These are phyloP conservation scores for Sextonia rubra DNA, from an alignment of 164 flowering plant species.

Conservation along the genomic window DNA sequence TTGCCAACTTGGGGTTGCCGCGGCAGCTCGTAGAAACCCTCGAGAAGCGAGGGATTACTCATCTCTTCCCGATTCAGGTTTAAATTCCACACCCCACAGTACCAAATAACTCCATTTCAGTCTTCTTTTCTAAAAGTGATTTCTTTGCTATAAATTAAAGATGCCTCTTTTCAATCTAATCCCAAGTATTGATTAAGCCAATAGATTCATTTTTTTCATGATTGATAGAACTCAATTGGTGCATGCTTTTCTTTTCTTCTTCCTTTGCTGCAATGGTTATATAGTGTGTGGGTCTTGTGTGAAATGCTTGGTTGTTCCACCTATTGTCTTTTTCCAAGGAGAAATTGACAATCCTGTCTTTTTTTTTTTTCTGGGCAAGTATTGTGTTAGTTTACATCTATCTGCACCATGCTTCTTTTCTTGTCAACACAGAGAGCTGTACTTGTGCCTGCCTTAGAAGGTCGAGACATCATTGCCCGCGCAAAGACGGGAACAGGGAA, in stretches of 20 bases:
- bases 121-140: neutral
- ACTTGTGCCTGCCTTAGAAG: constrained; percentile 79
- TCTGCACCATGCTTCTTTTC: neutral
- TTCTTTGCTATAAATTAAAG: neutral
- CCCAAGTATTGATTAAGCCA: too few species aligned
- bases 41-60: constrained; percentile 59
- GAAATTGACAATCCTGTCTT: neutral
- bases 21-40: constrained; percentile 45
- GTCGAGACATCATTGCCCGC: constrained; percentile 89
- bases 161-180: too few species aligned
- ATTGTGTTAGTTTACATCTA: neutral
- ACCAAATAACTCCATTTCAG: too few species aligned
- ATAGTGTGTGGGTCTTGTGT: too few species aligned
- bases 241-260: neutral
- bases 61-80: constrained; percentile 77
- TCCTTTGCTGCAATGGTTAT: neutral
- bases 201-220: too few species aligned
- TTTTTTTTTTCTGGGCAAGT: neutral
- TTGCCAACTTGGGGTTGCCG: constrained; percentile 48
- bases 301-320: too few species aligned
- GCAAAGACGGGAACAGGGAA: constrained; percentile 99
- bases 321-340: too few species aligned
- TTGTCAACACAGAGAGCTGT: constrained; percentile 70
- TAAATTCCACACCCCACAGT: neutral
- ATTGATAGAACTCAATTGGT: neutral